Evolutionary conservation across 176 grass and related monocot species (phyloP), one percentile per base, ranked within the genome.

Genomic region (Avena eriantha): DNA sequence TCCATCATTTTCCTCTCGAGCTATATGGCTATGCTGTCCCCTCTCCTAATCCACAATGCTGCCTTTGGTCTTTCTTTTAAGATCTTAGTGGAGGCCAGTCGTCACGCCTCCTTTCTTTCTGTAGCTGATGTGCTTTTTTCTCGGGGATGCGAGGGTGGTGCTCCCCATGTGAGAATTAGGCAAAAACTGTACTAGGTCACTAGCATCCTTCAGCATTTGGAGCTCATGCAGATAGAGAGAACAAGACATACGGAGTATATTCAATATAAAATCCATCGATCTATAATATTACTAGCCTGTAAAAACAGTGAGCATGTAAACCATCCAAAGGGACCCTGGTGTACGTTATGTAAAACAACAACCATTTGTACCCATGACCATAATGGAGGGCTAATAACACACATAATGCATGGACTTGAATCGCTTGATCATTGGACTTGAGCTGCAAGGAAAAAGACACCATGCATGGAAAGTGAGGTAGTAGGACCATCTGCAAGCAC

Each of bases 11-110:
- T 70, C 53, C 46, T 73, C 15, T 67, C 64, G 33, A 35, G 63
- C 63, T 33, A 66, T 2, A 66, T 33, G 63, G 75, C 77, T 18
- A 61, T 16, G 33, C 3, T 82, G 71, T 69, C 86, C 50, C 57
- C 83, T 47, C 54, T 57, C 56, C 47, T 19, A 85, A 80, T 76
- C 77, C 82, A 75, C 39, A 39, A 17, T 47, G 45, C 9, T 47
- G 45, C 26, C 64, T 70, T 78, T 79, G 65, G 65, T 59, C 73
- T 58, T 45, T 76, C 49, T 35, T 70, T 77, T 77, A 41, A 55
- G 49, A 77, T 77, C 71, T 46, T 57, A 79, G 64, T 84, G 85
- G 49, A 56, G 45, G 66, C 82, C 84, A 80, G 78, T 73, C 80
- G 80, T 66, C 63, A 66, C 64, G 66, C 12, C 9, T 67, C 35